Evolutionary conservation across 768 basidiomycete genomes (phyloP).

Genomic region (Tulasnella calospora): DNA sequence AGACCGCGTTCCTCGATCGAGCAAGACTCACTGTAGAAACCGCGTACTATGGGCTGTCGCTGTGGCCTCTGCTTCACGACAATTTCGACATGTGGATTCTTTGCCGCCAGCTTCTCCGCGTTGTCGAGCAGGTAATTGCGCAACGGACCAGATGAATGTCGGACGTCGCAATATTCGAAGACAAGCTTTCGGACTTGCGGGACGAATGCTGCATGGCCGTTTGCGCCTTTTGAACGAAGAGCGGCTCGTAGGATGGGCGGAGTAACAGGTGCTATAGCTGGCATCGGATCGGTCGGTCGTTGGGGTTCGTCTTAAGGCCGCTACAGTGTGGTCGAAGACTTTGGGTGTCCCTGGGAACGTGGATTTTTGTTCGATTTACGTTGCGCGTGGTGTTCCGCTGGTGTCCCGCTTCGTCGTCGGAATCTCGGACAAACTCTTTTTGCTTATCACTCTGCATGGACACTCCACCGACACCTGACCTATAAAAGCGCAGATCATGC

Average conservation of each 20-base stretch:
- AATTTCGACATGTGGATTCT: conserved; percentile 79
- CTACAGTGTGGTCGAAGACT: neutral
- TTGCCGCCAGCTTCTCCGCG: conserved; percentile 58
- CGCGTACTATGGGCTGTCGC: conserved; percentile 73
- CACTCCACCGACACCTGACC: neutral
- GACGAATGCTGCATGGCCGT: conserved; percentile 68
- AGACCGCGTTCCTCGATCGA: neutral
- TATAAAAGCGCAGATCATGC: neutral
- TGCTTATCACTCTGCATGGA: neutral
- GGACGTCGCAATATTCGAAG: conserved; percentile 81
- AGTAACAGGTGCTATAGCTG: conserved; percentile 22
- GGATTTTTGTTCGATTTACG: neutral
- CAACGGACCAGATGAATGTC: conserved; percentile 67
- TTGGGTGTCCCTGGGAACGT: neutral
- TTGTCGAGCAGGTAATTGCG: conserved; percentile 64
- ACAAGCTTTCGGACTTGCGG: conserved; percentile 82
- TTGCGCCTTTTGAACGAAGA: conserved; percentile 57
- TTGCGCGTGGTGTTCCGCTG: neutral
- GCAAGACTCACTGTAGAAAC: conserved; percentile 66
- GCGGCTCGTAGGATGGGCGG: conserved; percentile 45
- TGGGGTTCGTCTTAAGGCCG: too few species aligned
- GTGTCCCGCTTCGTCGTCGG: neutral
- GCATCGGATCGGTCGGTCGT: conserved; percentile 6
- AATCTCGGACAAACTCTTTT: neutral
- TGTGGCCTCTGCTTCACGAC: conserved; percentile 72